phyloP scores from a whole-genome alignment of 768 basidiomycete species.

The Pulveroboletus sp. region DNA sequence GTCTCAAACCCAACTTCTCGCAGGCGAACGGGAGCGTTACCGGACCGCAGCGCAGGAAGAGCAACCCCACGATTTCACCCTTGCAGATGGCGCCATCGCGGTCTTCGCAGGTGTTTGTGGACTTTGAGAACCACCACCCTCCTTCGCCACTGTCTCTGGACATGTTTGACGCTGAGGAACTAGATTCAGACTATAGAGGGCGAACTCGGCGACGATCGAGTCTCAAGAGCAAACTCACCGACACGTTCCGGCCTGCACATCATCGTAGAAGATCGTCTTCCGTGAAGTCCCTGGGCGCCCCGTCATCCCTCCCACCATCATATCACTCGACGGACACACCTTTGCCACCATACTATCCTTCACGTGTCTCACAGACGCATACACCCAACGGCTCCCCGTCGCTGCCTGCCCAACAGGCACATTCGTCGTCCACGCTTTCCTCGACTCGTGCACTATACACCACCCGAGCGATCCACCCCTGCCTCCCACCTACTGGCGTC shows the following conservation, averaged over 20 bases:
- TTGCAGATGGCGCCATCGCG: slow-evolving; percentile 19
- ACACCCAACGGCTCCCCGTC: slow-evolving; percentile 11
- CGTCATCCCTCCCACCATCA: slow-evolving; percentile 23
- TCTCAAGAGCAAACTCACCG: slow-evolving; percentile 32
- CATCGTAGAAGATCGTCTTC: slow-evolving; percentile 33
- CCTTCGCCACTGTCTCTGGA: slow-evolving; percentile 28
- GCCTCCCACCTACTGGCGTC: slow-evolving; percentile 58
- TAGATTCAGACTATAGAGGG: slow-evolving; percentile 25
- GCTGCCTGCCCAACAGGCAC: slow-evolving; percentile 12
- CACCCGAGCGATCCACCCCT: slow-evolving; percentile 66
- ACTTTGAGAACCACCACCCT: slow-evolving; percentile 22
- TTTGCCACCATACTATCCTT: slow-evolving; percentile 23
- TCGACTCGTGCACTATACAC: slow-evolving; percentile 53
- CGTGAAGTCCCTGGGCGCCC: slow-evolving; percentile 32
- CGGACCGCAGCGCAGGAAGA: slow-evolving; percentile 42
- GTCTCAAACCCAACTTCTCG: slow-evolving; percentile 27
- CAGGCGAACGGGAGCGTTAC: slow-evolving; percentile 13
- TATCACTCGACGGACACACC: slow-evolving; percentile 21
- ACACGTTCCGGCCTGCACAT: slow-evolving; percentile 30
- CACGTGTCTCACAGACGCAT: slow-evolving; percentile 15
- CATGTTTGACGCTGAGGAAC: slow-evolving; percentile 24
- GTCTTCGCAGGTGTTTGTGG: slow-evolving; percentile 27
- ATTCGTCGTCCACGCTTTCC: slow-evolving; percentile 23
- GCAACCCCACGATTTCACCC: slow-evolving; percentile 41
- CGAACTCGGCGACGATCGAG: slow-evolving; percentile 29